Evolutionary conservation across 352 stramenopile genomes (phyloP).

Genomic region (Pythium biforme): DNA sequence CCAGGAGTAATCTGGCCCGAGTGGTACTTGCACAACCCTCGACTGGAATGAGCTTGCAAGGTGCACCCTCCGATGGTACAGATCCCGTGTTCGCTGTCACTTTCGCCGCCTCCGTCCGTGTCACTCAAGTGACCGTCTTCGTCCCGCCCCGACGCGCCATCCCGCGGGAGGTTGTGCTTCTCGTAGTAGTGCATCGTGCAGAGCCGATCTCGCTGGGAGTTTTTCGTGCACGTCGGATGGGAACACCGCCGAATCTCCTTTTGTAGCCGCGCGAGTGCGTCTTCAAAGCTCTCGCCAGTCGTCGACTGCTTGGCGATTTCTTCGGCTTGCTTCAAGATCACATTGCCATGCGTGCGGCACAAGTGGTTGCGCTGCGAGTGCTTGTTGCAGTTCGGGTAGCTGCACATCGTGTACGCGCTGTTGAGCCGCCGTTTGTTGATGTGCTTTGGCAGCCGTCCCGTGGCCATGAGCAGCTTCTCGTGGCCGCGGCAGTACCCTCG

Average conservation of each 20-base stretch:
- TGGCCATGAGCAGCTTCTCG: slow-evolving; percentile 87
- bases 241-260: slow-evolving; percentile 80
- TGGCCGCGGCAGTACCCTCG: slow-evolving; percentile 82
- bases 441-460: slow-evolving; percentile 60
- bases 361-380: slow-evolving; percentile 85
- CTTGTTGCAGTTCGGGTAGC: slow-evolving; percentile 77
- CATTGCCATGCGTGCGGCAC: slow-evolving; percentile 83
- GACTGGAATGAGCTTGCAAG: slow-evolving; percentile 13
- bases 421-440: slow-evolving; percentile 87
- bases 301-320: slow-evolving; percentile 49
- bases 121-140: slow-evolving; percentile 14
- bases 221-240: slow-evolving; percentile 79
- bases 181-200: slow-evolving; percentile 85
- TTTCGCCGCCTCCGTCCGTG: slow-evolving; percentile 23
- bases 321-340: slow-evolving; percentile 72
- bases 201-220: slow-evolving; percentile 81
- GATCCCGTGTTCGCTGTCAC: slow-evolving; percentile 10
- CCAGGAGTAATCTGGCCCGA: slow-evolving; percentile 17
- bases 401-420: slow-evolving; percentile 89
- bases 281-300: slow-evolving; percentile 58
- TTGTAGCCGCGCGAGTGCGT: slow-evolving; percentile 66
- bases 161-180: slow-evolving; percentile 52
- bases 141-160: slow-evolving; percentile 14
- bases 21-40: slow-evolving; percentile 38
- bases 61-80: slow-evolving; percentile 31